phyloP scores from a whole-genome alignment of 306 rosid species.

The Urtica urens region DNA sequence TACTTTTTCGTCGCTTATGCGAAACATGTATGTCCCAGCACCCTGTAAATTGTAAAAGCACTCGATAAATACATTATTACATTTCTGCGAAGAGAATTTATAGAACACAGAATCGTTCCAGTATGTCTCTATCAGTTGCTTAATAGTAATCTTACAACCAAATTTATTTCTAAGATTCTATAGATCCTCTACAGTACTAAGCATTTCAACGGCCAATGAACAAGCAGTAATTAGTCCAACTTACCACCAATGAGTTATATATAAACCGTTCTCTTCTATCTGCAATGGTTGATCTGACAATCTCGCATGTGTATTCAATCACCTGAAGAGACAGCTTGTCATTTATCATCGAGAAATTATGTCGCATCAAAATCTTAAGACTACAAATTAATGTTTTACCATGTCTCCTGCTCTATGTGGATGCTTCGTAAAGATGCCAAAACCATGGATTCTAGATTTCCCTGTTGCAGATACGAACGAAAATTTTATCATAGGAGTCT shows the following conservation, averaged over 20 bases:
- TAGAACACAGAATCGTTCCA: too few relatives aligned
- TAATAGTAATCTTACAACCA: too few relatives aligned
- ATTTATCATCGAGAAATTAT: constrained; percentile 1
- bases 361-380: constrained; percentile 15
- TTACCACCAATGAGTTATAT: constrained; percentile 95
- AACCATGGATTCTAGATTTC: constrained; percentile 97
- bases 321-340: constrained; percentile 39
- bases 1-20: constrained; percentile 88
- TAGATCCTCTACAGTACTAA: too few relatives aligned
- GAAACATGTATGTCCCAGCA: constrained; percentile 98
- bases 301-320: constrained; percentile 90
- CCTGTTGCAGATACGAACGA: constrained; percentile 28
- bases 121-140: too few relatives aligned
- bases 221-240: too few relatives aligned
- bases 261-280: constrained; percentile 94
- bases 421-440: constrained; percentile 94
- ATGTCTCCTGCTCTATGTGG: constrained; percentile 98
- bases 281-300: constrained; percentile 91
- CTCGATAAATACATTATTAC: too few relatives aligned
- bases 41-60: constrained; percentile 55
- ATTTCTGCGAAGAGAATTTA: too few relatives aligned
- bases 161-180: too few relatives aligned
- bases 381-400: constrained; percentile 40
- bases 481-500: too few relatives aligned
- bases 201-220: too few relatives aligned